phyloP scores from a whole-genome alignment of 768 basidiomycete genomes.

The Suillus alpinus region DNA sequence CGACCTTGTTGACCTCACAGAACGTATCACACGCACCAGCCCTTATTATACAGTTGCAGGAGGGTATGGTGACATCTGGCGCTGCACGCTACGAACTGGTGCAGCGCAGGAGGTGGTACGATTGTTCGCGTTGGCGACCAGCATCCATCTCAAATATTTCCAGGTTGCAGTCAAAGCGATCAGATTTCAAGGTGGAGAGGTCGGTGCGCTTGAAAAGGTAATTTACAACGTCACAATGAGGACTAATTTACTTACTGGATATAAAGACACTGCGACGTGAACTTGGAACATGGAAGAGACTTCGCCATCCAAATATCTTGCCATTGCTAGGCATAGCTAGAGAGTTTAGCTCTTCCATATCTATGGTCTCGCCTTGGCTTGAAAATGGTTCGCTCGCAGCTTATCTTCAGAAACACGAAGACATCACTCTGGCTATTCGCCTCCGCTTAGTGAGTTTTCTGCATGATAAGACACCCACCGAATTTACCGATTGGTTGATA shows the following conservation, averaged over 20 bases:
- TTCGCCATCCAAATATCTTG: conserved; percentile 26
- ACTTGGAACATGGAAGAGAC: conserved; percentile 18
- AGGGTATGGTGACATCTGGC: conserved; percentile 5
- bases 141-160: neutral
- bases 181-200: neutral
- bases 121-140: neutral
- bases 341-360: conserved; percentile 28
- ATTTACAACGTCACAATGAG: neutral
- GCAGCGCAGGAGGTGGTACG: neutral
- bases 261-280: conserved; percentile 27
- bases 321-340: conserved; percentile 27
- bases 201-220: neutral
- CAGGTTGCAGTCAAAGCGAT: conserved; percentile 6
- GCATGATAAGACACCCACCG: neutral
- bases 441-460: neutral
- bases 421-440: neutral
- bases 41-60: neutral
- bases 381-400: conserved; percentile 21
- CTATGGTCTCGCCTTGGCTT: conserved; percentile 35
- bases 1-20: conserved; percentile 1
- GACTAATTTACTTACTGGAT: neutral
- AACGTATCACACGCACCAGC: neutral
- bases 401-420: conserved; percentile 16
- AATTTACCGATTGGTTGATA: neutral
- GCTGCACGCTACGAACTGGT: neutral